Evolutionary conservation across 2,329 filamentous ascomycete species (phyloP), one percentile per base, ranked within the genome.

Genomic region (Phyllosticta ampelicida): DNA sequence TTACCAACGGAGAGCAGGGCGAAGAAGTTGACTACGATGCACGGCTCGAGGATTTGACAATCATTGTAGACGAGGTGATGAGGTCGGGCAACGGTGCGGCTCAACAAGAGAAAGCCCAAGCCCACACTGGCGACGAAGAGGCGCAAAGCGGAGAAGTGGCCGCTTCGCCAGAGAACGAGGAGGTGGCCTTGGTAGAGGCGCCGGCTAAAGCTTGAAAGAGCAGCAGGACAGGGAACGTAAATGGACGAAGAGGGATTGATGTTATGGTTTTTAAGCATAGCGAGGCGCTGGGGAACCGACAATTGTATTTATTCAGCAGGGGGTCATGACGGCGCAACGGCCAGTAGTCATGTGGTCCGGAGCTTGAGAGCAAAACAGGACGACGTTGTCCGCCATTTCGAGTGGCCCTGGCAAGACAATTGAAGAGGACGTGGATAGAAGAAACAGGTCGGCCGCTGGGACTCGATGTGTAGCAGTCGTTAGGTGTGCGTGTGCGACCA

Each of bases 11-110:
- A 18, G 60, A 62, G 49, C 21, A 20, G 20, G 51, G 54, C 0
- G 28, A 18, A 23, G 30, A 28, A 26, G 61, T 16, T 8, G 29
- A 61, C n/a, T 60, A 60, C 9, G 54, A 63, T 20, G 50, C 61
- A 4, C 53, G 64, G 26, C 61, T 65, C 10, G 68, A 68, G 60
- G 68, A 73, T 28, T 68, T 73, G 55, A 65, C 67, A 13, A 67
- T 66, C 13, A 70, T 73, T 65, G 71, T 73, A 51, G 69, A 71
- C 51, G 67, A 69, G 55, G 70, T 71, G 5, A 55, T 51, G 21
- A 44, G n/a, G 2, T 44, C 36, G 36, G 36, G 3, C 11, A 53
- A 50, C 20, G 29, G 13, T 9, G 48, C 44, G n/a, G 26, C 49
- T 21, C 18, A 2, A 48, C 44, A 48, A 16, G 36, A 44, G 13